These are phyloP conservation scores for Herpetomonas samuelpessoai DNA, from an alignment of 208 protist species.

Conservation along the genomic window DNA sequence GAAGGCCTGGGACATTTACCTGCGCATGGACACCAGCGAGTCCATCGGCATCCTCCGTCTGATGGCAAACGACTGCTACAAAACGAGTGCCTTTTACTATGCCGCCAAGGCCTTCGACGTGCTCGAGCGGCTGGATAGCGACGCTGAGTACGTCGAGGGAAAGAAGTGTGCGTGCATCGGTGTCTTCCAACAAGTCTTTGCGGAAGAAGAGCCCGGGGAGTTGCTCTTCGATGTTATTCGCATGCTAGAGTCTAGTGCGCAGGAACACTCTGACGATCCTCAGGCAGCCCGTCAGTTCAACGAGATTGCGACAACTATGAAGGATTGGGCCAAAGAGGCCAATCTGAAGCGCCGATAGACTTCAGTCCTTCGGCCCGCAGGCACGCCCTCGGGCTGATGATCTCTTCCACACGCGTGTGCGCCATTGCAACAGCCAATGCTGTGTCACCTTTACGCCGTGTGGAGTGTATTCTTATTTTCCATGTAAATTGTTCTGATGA, in stretches of 20 bases:
- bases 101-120: constrained; percentile 98
- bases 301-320: constrained; percentile 87
- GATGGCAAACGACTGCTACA: constrained; percentile 98
- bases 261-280: constrained; percentile 61
- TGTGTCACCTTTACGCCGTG: no score
- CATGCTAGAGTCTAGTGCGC: constrained; percentile 89
- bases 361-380: no score
- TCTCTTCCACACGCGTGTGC: no score
- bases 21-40: constrained; percentile 96
- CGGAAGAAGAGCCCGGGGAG: constrained; percentile 82
- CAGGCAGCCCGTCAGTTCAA: constrained; percentile 71
- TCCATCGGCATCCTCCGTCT: constrained; percentile 94
- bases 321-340: constrained; percentile 93
- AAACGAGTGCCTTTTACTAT: constrained; percentile 95
- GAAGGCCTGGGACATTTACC: constrained; percentile 96
- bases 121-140: constrained; percentile 94
- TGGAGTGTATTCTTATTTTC: no score
- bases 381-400: no score
- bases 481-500: no score
- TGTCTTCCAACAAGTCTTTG: constrained; percentile 95
- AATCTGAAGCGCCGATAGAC: constrained; percentile 58
- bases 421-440: no score
- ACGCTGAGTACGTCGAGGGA: constrained; percentile 95
- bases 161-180: constrained; percentile 97
- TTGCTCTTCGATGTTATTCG: constrained; percentile 91